A percentile compares a stretch with the other conserved stretches of the same genome.
These are phyloP conservation scores for Candida sp. DNA, from an alignment of 1,139 yeast genomes.

Conservation along the genomic window DNA sequence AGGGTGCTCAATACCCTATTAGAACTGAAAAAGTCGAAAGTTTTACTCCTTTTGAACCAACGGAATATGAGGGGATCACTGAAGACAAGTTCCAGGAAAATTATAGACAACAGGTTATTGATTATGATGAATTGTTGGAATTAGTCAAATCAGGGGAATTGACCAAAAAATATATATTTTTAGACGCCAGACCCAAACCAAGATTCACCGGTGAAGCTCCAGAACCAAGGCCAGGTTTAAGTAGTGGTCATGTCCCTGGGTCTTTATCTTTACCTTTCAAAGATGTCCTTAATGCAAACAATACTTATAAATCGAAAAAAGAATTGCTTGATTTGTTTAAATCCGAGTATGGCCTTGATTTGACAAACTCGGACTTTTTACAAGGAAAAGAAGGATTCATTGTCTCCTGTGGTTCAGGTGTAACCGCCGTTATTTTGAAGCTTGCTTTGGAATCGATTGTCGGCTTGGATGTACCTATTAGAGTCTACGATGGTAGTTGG, in stretches of 20 bases:
- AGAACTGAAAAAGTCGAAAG: constrained; percentile 18
- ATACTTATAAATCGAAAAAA: constrained; percentile 46
- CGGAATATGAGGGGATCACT: constrained; percentile 15
- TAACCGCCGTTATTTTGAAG: constrained; percentile 82
- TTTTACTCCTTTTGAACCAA: constrained; percentile 9
- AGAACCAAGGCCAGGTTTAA: constrained; percentile 84
- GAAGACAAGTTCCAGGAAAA: constrained; percentile 18
- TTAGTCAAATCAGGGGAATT: constrained; percentile 51
- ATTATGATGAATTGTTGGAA: constrained; percentile 59
- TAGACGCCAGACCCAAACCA: constrained; percentile 80
- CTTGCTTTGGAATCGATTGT: constrained; percentile 42
- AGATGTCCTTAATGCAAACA: constrained; percentile 48
- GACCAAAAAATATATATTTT: constrained; percentile 46
- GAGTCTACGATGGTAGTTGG: constrained; percentile 95
- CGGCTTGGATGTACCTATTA: constrained; percentile 62
- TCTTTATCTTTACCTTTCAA: constrained; percentile 75
- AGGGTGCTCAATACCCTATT: constrained; percentile 19
- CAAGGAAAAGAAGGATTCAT: constrained; percentile 55
- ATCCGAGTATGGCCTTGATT: constrained; percentile 32
- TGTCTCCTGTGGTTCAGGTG: constrained; percentile 95
- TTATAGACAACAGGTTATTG: constrained; percentile 51
- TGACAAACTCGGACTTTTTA: constrained; percentile 19
- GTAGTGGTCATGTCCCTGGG: constrained; percentile 89
- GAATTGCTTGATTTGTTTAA: constrained; percentile 46
- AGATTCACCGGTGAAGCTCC: constrained; percentile 77